Conservation (phyloP, 2,329 filamentous ascomycete species). For the Leptosphaerulina australis region DNA sequence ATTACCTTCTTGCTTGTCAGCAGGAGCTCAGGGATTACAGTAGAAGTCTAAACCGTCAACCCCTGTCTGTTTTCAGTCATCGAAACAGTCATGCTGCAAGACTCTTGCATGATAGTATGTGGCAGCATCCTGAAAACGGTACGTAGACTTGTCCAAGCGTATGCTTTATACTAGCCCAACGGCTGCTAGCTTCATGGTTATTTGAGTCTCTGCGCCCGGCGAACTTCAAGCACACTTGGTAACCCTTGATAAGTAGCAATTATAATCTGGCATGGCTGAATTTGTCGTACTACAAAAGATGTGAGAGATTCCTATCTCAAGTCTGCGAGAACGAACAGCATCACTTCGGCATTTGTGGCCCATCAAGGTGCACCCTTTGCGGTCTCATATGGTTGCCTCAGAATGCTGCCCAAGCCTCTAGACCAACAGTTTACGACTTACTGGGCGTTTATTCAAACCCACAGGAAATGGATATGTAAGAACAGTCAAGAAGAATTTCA, state of each 20-base stretch:
- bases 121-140: not conserved
- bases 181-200: not conserved
- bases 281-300: not conserved
- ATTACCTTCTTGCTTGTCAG: not conserved
- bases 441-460: not conserved
- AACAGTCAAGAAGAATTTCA: not conserved
- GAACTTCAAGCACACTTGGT: no score
- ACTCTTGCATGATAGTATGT: conserved; percentile 3
- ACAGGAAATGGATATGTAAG: not conserved
- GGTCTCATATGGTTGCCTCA: not conserved
- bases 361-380: not conserved
- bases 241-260: not conserved
- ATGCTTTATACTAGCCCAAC: not conserved
- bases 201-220: not conserved
- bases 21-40: not conserved
- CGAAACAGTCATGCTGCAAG: no score
- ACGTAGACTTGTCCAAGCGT: not conserved
- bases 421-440: not conserved
- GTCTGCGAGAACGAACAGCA: not conserved
- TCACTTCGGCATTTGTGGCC: not conserved
- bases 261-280: not conserved
- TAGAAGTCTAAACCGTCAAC: not conserved
- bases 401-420: not conserved
- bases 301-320: not conserved
- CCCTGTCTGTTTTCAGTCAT: not conserved